A percentile compares a stretch with the other conserved stretches of the same genome.
These are phyloP conservation scores for Phytophthora capsici DNA, from an alignment of 352 stramenopile species.

Conservation along the genomic window DNA sequence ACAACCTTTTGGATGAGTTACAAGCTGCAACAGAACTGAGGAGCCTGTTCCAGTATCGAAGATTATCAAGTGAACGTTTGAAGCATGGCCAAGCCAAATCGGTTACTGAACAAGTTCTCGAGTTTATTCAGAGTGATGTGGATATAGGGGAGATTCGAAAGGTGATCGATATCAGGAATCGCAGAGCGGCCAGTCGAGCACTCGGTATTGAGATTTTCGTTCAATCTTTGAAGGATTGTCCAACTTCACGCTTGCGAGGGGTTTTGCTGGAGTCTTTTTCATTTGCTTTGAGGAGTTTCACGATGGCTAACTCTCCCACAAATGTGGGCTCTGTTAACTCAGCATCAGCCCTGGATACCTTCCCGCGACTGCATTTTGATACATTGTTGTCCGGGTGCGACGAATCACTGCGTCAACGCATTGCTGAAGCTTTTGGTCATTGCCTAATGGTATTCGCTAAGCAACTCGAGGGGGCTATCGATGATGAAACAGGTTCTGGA, in stretches of 20 bases:
- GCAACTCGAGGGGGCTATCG: conserved; percentile 28
- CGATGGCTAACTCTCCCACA: conserved; percentile 35
- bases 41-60: conserved; percentile 76
- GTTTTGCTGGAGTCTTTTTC: conserved; percentile 59
- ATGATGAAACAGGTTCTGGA: conserved; percentile 30
- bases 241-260: conserved; percentile 36
- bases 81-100: conserved; percentile 62
- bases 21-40: conserved; percentile 78
- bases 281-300: conserved; percentile 50
- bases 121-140: conserved; percentile 86
- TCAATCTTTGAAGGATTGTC: conserved; percentile 34
- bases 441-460: conserved; percentile 48
- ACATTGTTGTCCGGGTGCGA: conserved; percentile 62
- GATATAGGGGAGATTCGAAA: conserved; percentile 61
- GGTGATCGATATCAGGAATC: conserved; percentile 56
- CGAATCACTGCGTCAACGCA: conserved; percentile 43
- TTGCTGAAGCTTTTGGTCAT: conserved; percentile 57
- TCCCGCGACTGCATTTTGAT: conserved; percentile 63
- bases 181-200: conserved; percentile 48
- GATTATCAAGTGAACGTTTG: conserved; percentile 72
- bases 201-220: conserved; percentile 59
- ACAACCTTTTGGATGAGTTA: conserved; percentile 78
- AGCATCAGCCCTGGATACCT: conserved; percentile 12
- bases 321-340: conserved; percentile 20
- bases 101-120: conserved; percentile 82